These are phyloP conservation scores for Drechslerella stenobrocha DNA, from an alignment of 2,329 filamentous ascomycete species.

Conservation along the genomic window DNA sequence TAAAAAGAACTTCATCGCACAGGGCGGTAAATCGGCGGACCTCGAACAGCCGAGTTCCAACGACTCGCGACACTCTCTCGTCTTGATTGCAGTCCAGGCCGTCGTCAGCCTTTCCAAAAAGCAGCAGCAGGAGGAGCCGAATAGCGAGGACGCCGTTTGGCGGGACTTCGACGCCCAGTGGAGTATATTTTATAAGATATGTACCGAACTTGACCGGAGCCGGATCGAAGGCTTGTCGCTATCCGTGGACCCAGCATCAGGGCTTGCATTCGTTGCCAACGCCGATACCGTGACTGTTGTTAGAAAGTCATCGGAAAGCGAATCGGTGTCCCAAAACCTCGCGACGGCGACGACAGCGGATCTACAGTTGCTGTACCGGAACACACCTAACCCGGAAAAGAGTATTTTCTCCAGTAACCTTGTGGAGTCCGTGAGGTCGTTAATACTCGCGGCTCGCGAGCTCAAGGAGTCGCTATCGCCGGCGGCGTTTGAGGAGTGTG, in stretches of 20 bases:
- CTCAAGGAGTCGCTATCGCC: slow-evolving; percentile 73
- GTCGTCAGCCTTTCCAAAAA: slow-evolving; percentile 28
- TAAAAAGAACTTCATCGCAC: slow-evolving; percentile 57
- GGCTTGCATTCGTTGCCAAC: slow-evolving; percentile 80
- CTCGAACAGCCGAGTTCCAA: slow-evolving; percentile 34
- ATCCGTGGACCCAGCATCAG: slow-evolving; percentile 69
- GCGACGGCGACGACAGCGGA: slow-evolving; percentile 59
- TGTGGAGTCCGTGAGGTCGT: slow-evolving; percentile 49
- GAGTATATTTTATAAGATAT: slow-evolving; percentile 83
- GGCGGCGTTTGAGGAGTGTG: slow-evolving; percentile 69
- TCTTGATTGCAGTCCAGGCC: slow-evolving; percentile 32
- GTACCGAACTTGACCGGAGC: slow-evolving; percentile 82
- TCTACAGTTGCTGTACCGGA: slow-evolving; percentile 48
- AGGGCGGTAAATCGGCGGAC: slow-evolving; percentile 31
- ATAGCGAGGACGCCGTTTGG: slow-evolving; percentile 69
- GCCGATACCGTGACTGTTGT: slow-evolving; percentile 79
- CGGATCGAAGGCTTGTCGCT: slow-evolving; percentile 80
- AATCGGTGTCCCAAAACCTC: slow-evolving; percentile 73
- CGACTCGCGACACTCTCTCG: slow-evolving; percentile 31
- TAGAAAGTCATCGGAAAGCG: slow-evolving; percentile 75
- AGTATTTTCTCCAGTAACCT: slow-evolving; percentile 33
- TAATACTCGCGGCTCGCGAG: slow-evolving; percentile 70
- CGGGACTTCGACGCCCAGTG: slow-evolving; percentile 78
- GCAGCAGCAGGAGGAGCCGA: slow-evolving; percentile 25
- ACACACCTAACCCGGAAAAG: slow-evolving; percentile 22